These are phyloP conservation scores for Talaromyces sp. DNA, from an alignment of 2,329 filamentous ascomycete species.

Conservation along the genomic window DNA sequence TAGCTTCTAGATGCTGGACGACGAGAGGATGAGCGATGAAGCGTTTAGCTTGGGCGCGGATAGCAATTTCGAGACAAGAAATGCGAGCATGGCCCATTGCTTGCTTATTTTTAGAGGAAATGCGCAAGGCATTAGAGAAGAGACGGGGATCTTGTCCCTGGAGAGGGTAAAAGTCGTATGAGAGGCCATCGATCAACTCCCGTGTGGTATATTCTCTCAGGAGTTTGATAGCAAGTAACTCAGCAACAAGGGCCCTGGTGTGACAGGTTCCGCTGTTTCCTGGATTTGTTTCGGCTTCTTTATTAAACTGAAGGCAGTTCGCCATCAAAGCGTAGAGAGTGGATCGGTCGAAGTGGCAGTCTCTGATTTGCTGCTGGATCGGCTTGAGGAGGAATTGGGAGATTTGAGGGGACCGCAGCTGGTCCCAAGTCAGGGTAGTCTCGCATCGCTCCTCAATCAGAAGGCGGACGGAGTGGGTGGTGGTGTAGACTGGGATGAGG, in stretches of 20 bases:
- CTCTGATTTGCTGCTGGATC: constrained; percentile 82
- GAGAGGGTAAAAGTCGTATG: constrained; percentile 90
- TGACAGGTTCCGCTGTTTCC: constrained; percentile 78
- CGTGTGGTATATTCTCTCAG: constrained; percentile 84
- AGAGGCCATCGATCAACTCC: constrained; percentile 88
- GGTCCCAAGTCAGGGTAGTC: constrained; percentile 90
- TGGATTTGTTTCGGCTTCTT: constrained; percentile 75
- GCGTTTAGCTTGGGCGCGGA: constrained; percentile 85
- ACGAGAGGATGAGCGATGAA: constrained; percentile 89
- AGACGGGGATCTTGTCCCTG: constrained; percentile 63
- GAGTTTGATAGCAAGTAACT: constrained; percentile 82
- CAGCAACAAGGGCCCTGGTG: constrained; percentile 82
- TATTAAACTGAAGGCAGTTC: constrained; percentile 88
- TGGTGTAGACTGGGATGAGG: constrained; percentile 78
- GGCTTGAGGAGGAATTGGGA: constrained; percentile 95
- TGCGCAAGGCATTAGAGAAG: constrained; percentile 27
- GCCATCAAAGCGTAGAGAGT: constrained; percentile 87
- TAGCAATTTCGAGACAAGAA: constrained; percentile 87
- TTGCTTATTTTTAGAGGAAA: constrained; percentile 37
- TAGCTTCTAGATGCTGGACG: constrained; percentile 90
- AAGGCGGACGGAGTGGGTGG: constrained; percentile 84
- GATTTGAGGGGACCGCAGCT: constrained; percentile 89
- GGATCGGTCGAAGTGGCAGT: constrained; percentile 76
- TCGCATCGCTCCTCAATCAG: constrained; percentile 81
- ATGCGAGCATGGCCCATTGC: constrained; percentile 65